Evolutionary conservation across 495 filamentous ascomycete genomes (phyloP), one percentile per base, ranked within the genome.

Genomic region (Talaromyces nanjingensis): DNA sequence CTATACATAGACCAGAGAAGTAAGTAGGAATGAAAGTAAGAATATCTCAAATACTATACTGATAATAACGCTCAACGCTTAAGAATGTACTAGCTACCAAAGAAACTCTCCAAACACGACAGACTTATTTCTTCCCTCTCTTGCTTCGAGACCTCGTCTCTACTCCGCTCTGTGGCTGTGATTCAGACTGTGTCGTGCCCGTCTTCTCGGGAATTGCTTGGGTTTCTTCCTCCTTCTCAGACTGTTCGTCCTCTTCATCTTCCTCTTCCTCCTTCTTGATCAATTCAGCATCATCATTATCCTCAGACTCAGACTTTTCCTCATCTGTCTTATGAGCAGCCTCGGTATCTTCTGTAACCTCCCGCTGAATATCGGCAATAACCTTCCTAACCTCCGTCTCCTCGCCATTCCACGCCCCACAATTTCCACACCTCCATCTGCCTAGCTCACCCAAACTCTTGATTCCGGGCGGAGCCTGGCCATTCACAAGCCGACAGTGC

Each of bases 391-490:
- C 85, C 67, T 91, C 89, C 63, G 87, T 86, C 65, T 91, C 89
- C 67, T 87, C 83, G 2, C 93, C 93, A 72, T 98, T 98, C 81
- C 83, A 84, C n/a, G 85, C 79, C 1, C 89, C 87, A 69, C 94
- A 99, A 52, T 84, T 86, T 64, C 86, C 88, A 76, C 94, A 99
- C 60, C 88, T 86, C 94, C 94, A 99, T 67, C 80, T 83, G 9
- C 93, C 94, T 0, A 99, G 72, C 52, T 97, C 93, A 16, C 90
- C 84, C 16, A 92, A 76, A 0, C 79, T 85, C 69, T 86, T 89
- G 3, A 89, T 85, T 2, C 96, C 94, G 0, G 94, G 94, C 11
- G 94, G 93, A 2, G 96, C 94, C 70, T 97, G 93, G 3, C 94
- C 94, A 70, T 99, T 99, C 34, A 99, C 93, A 9, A 97, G 83